These are phyloP conservation scores for Plasmopara viticola DNA, from an alignment of 352 stramenopile genomes.

Conservation along the genomic window DNA sequence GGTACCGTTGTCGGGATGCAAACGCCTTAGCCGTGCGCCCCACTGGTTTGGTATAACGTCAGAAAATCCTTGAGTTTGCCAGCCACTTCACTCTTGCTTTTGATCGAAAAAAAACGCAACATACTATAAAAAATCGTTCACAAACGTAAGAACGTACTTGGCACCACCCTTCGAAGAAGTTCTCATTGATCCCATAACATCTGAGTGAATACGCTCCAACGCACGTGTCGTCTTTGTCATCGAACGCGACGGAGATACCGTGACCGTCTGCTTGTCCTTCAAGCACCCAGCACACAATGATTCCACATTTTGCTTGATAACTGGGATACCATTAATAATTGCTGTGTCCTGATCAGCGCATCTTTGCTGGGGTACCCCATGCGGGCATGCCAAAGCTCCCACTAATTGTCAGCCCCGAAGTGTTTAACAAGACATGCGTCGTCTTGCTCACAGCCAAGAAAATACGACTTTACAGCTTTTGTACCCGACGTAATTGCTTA, in stretches of 20 bases:
- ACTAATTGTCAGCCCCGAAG: background rate
- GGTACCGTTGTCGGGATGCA: background rate
- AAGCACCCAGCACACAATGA: no score
- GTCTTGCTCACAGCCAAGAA: background rate
- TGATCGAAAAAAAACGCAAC: background rate
- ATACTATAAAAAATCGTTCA: background rate
- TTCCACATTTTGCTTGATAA: no score
- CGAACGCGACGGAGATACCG: no score
- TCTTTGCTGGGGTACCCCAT: background rate
- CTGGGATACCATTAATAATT: no score
- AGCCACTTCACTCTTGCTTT: background rate
- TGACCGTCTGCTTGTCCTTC: no score
- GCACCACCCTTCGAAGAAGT: background rate
- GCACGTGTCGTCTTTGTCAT: no score
- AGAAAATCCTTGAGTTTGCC: background rate
- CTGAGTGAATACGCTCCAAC: no score
- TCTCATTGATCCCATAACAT: no score
- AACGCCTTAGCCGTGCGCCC: background rate
- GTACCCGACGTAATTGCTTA: background rate
- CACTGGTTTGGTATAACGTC: background rate
- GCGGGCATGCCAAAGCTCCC: background rate
- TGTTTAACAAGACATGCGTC: background rate
- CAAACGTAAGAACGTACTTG: background rate
- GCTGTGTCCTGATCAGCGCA: background rate
- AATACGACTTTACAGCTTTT: background rate